Evolutionary conservation across 2,329 filamentous ascomycete genomes (phyloP).

Genomic region (Arthroderma uncinatum): DNA sequence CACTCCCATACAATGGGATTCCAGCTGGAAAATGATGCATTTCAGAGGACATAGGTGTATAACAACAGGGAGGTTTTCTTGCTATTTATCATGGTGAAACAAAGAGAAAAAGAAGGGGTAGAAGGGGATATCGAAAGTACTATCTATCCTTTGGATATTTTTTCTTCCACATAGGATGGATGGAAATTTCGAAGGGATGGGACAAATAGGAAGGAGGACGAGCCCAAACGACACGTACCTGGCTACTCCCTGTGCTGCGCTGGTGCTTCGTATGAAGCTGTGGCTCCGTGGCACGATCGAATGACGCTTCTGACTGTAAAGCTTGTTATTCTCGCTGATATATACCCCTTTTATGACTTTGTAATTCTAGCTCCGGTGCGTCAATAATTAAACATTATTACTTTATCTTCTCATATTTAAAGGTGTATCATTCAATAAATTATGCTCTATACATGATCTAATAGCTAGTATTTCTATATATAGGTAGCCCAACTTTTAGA

Average conservation of each 20-base stretch:
- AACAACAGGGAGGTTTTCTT: not conserved
- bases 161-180: not conserved
- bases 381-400: not conserved
- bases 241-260: not conserved
- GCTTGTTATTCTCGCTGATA: not conserved
- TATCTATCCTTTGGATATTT: not conserved
- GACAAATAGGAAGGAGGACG: not conserved
- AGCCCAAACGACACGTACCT: not conserved
- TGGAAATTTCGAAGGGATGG: not conserved
- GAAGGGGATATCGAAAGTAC: slow-evolving; percentile 1
- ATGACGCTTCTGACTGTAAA: not conserved
- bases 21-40: not conserved
- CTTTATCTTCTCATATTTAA: not conserved
- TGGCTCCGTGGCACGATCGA: not conserved
- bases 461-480: too few species aligned
- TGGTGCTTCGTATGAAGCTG: not conserved
- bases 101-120: slow-evolving; percentile 1
- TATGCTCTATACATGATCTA: too few species aligned
- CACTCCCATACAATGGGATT: not conserved
- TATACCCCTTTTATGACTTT: not conserved
- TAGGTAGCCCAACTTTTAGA: too few species aligned
- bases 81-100: not conserved
- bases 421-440: not conserved
- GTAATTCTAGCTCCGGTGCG: not conserved
- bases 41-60: not conserved